These are phyloP conservation scores for Tardiomyces blankii DNA, from an alignment of 1,139 yeast species.

Conservation along the genomic window DNA sequence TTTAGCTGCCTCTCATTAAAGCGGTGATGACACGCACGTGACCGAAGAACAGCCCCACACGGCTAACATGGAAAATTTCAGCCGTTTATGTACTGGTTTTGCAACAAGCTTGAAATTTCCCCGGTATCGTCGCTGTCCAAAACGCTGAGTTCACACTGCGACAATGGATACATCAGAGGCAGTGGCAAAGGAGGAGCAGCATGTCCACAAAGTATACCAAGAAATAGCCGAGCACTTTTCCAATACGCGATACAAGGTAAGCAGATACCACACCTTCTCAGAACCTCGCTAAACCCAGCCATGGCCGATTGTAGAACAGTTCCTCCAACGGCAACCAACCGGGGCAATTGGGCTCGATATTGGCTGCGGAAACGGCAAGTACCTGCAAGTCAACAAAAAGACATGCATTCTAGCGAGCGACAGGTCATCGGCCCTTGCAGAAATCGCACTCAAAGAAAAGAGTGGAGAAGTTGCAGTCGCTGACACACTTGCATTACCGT, in stretches of 20 bases:
- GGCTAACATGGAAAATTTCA: too few relatives aligned
- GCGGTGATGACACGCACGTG: too few relatives aligned
- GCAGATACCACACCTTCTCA: neutral
- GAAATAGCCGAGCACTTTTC: constrained; percentile 91
- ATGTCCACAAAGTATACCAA: constrained; percentile 84
- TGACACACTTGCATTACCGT: constrained; percentile 70
- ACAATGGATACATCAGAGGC: neutral
- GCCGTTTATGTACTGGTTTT: too few relatives aligned
- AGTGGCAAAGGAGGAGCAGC: constrained; percentile 51
- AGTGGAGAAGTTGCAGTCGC: constrained; percentile 46
- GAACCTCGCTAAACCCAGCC: constrained; percentile 32
- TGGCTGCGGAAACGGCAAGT: constrained; percentile 97
- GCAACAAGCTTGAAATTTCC: too few relatives aligned
- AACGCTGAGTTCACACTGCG: too few relatives aligned
- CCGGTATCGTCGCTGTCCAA: too few relatives aligned
- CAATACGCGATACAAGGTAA: constrained; percentile 59
- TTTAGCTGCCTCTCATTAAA: too few relatives aligned
- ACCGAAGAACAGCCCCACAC: too few relatives aligned
- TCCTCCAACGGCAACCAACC: constrained; percentile 32
- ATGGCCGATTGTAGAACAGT: constrained; percentile 89
- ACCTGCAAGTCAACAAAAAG: constrained; percentile 57
- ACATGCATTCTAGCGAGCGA: constrained; percentile 74
- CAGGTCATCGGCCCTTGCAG: constrained; percentile 63
- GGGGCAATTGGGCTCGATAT: constrained; percentile 47
- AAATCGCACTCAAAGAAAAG: constrained; percentile 46